Conservation (phyloP, 371 early-diverging fungal species). For the Fennellomyces sp. region DNA sequence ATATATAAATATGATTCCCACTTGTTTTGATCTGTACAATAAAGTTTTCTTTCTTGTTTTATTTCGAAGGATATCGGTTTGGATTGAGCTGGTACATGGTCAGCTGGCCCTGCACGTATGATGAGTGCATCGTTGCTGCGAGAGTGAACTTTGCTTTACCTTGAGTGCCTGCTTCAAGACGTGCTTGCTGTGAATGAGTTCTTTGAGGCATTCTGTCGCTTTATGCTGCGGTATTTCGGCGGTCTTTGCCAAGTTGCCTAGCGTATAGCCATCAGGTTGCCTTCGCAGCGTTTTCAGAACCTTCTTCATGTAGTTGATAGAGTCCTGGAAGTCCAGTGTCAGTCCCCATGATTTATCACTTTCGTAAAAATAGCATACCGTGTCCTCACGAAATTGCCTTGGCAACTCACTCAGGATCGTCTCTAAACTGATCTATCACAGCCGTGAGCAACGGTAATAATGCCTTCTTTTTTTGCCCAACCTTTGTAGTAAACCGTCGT, state of each 20-base stretch:
- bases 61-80: slow-evolving; percentile 12
- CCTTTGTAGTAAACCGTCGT: slow-evolving; percentile 4
- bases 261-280: slow-evolving; percentile 31
- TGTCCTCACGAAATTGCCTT: slow-evolving; percentile 35
- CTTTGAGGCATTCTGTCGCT: slow-evolving; percentile 29
- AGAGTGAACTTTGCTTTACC: slow-evolving; percentile 10
- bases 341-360: background rate
- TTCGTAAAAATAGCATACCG: slow-evolving; percentile 18
- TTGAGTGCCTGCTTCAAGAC: slow-evolving; percentile 21
- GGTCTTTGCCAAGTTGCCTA: slow-evolving; percentile 17
- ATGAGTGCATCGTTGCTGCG: too few relatives aligned
- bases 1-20: background rate
- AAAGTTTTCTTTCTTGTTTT: background rate
- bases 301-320: slow-evolving; percentile 26
- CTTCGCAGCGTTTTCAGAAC: slow-evolving; percentile 22
- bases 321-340: slow-evolving; percentile 14
- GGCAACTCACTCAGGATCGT: slow-evolving; percentile 32
- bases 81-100: slow-evolving; percentile 18
- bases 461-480: slow-evolving; percentile 1
- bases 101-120: slow-evolving; percentile 7
- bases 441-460: too few relatives aligned
- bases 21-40: background rate
- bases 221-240: slow-evolving; percentile 20
- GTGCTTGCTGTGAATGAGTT: slow-evolving; percentile 29
- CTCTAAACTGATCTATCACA: slow-evolving; percentile 25